phyloP scores from a whole-genome alignment of 2,329 filamentous ascomycete genomes.

The Cladosporium sp. region DNA sequence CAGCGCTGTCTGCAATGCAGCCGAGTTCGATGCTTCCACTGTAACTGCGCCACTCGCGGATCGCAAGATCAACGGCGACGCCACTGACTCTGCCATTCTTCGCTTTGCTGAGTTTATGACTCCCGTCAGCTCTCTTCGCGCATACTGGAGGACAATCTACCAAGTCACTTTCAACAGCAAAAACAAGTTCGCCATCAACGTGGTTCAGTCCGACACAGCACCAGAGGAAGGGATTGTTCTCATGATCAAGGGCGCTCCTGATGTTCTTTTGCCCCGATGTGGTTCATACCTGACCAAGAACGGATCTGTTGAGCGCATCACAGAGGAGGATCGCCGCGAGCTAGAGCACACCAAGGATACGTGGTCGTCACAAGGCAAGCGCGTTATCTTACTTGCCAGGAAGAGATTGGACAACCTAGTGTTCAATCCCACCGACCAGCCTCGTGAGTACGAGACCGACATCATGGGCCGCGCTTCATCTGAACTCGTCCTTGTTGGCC shows the following conservation, averaged over 20 bases:
- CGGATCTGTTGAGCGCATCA: conserved; percentile 52
- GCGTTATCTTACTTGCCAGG: conserved; percentile 62
- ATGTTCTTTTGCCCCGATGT: conserved; percentile 65
- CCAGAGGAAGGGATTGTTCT: conserved; percentile 44
- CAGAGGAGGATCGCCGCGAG: conserved; percentile 48
- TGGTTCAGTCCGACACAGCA: conserved; percentile 44
- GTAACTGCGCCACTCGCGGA: conserved; percentile 55
- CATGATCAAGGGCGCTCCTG: conserved; percentile 76
- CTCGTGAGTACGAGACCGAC: conserved; percentile 50
- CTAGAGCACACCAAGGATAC: conserved; percentile 60
- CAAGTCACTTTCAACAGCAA: conserved; percentile 72
- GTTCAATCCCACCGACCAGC: conserved; percentile 44
- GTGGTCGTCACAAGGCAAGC: conserved; percentile 66
- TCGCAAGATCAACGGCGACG: conserved; percentile 67
- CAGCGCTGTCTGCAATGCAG: conserved; percentile 68
- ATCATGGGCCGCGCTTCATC: conserved; percentile 53
- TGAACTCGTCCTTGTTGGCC: conserved; percentile 50
- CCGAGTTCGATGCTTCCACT: conserved; percentile 67
- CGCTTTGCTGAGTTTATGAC: conserved; percentile 65
- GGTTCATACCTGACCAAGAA: conserved; percentile 53
- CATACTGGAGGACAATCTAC: conserved; percentile 62
- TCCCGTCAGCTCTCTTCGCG: conserved; percentile 56
- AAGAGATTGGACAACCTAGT: conserved; percentile 56
- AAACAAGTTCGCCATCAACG: conserved; percentile 75
- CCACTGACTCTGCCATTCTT: conserved; percentile 71